These are phyloP conservation scores for Croton laevigatus DNA, from an alignment of 441 rosid species.

Conservation along the genomic window DNA sequence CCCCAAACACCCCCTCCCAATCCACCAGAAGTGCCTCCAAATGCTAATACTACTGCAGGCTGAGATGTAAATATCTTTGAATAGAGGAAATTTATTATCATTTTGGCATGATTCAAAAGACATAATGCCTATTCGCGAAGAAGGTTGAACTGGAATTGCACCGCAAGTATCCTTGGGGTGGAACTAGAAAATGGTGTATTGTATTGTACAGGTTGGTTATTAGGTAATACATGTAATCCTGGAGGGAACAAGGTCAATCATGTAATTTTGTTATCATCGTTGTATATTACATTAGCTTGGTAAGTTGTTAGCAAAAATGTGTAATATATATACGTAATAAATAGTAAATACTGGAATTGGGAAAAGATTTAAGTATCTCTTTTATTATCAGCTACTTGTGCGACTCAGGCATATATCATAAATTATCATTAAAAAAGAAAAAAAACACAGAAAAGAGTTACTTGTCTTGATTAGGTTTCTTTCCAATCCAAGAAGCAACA, in stretches of 20 bases:
- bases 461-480: conserved; percentile 56
- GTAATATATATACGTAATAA: conserved; percentile 9
- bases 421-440: neutral
- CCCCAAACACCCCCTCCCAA: conserved; percentile 65
- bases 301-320: conserved; percentile 9
- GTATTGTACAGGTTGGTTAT: conserved; percentile 40
- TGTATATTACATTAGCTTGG: conserved; percentile 9
- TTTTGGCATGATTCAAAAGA: conserved; percentile 8
- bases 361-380: neutral
- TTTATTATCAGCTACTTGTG: no score
- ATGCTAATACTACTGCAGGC: conserved; percentile 39
- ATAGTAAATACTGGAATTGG: neutral
- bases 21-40: conserved; percentile 40
- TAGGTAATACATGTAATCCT: conserved; percentile 19
- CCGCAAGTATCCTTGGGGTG: conserved; percentile 13
- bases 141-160: conserved; percentile 18
- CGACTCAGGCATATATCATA: no score
- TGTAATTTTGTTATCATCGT: neutral
- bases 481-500: conserved; percentile 87
- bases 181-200: conserved; percentile 17
- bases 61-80: conserved; percentile 26
- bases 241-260: conserved; percentile 22
- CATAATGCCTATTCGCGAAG: neutral
- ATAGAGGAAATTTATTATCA: neutral
- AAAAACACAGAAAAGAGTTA: conserved; percentile 10